These are phyloP conservation scores for Stramenopiles sp. DNA, from an alignment of 352 stramenopile genomes.

Conservation along the genomic window DNA sequence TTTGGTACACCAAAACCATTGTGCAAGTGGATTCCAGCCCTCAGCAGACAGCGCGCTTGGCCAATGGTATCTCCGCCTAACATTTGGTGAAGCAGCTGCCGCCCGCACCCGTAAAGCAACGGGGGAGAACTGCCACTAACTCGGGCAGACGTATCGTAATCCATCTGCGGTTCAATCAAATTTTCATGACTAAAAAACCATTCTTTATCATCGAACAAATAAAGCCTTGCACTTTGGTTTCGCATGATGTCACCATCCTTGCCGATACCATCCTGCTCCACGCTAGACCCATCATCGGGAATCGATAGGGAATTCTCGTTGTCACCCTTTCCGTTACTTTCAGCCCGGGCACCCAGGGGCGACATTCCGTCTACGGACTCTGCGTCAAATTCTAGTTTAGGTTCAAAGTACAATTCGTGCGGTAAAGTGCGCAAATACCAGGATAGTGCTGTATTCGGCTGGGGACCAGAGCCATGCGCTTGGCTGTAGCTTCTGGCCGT, in stretches of 20 bases:
- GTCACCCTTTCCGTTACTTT: neutral
- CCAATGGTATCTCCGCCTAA: neutral
- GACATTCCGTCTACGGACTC: too few species aligned
- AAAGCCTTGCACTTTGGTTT: neutral
- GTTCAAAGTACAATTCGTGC: too few species aligned
- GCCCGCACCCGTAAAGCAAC: neutral
- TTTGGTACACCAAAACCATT: neutral
- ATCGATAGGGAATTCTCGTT: neutral
- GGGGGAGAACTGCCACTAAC: neutral
- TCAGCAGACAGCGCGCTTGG: neutral
- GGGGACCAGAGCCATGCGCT: neutral
- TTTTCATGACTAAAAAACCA: neutral
- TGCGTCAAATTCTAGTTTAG: too few species aligned
- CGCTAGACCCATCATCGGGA: neutral
- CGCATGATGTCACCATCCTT: neutral
- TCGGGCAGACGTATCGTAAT: neutral
- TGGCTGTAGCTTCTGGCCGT: too few species aligned
- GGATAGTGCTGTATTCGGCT: neutral
- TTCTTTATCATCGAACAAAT: slow-evolving; percentile 4
- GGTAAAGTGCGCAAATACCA: neutral
- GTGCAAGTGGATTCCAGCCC: neutral
- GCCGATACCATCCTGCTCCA: neutral
- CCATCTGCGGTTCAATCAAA: neutral
- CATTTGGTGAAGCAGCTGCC: neutral
- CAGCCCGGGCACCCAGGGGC: too few species aligned